Evolutionary conservation across 2,329 filamentous ascomycete species (phyloP).

Genomic region (Aspergillus fijiensis): DNA sequence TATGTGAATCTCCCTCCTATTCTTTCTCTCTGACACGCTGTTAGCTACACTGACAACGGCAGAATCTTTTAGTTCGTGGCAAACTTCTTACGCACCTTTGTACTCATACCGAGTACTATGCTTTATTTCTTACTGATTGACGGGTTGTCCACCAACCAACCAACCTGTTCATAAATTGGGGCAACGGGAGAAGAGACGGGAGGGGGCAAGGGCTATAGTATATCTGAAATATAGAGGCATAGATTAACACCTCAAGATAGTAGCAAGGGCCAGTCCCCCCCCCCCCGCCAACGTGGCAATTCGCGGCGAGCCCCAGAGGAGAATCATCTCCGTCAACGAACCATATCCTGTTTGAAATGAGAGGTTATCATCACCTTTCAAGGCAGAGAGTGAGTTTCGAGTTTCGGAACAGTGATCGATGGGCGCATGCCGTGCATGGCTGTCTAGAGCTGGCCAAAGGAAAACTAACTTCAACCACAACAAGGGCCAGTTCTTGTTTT

Average conservation of each 20-base stretch:
- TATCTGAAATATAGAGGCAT: not conserved
- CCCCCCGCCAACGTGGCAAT: not conserved
- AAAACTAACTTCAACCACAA: not conserved
- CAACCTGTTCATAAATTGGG: not conserved
- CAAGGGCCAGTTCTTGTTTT: not conserved
- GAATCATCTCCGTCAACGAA: not conserved
- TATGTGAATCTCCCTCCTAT: too few relatives aligned
- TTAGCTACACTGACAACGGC: too few relatives aligned
- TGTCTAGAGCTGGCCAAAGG: not conserved
- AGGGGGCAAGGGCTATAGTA: not conserved
- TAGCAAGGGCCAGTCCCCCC: not conserved
- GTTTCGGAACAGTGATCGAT: not conserved
- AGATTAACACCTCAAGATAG: not conserved
- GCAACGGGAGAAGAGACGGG: too few relatives aligned
- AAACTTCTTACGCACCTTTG: too few relatives aligned
- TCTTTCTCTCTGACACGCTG: too few relatives aligned
- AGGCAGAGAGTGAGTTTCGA: not conserved
- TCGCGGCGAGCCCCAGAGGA: not conserved
- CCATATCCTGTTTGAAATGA: not conserved
- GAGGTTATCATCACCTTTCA: not conserved
- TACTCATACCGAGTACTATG: too few relatives aligned
- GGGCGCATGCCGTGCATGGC: not conserved
- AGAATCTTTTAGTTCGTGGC: too few relatives aligned
- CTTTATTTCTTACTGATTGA: not conserved
- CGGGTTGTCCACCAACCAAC: not conserved